Evolutionary conservation across 192 early-diverging fungal species (phyloP).

Genomic region (Coemansia guatemalensis): DNA sequence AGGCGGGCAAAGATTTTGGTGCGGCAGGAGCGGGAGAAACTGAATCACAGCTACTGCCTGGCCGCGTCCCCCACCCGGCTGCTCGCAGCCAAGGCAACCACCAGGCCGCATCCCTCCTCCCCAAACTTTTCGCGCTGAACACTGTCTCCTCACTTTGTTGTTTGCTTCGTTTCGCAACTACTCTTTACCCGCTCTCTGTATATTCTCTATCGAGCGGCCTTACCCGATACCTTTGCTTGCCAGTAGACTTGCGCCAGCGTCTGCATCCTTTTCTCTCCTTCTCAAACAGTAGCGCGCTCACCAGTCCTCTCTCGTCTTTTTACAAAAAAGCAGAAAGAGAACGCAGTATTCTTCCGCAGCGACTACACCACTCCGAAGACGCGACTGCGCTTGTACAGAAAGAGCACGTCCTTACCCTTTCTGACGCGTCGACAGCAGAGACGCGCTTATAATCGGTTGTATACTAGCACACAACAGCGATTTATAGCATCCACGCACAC

Average conservation of each 20-base stretch:
- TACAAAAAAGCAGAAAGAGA: background rate
- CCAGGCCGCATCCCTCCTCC: background rate
- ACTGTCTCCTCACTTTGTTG: conserved; percentile 3
- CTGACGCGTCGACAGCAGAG: background rate
- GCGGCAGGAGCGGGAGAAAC: background rate
- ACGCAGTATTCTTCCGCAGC: background rate
- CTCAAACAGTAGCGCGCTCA: background rate
- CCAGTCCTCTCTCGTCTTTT: background rate
- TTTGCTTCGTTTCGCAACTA: conserved; percentile 1
- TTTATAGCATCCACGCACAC: background rate
- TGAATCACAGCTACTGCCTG: conserved; percentile 1
- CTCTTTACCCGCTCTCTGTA: background rate
- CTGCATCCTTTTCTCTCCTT: background rate
- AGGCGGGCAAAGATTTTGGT: background rate
- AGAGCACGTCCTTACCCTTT: background rate
- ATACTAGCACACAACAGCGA: background rate
- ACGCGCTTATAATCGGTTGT: background rate
- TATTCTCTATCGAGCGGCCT: background rate
- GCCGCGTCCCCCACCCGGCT: background rate
- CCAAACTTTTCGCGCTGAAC: conserved; percentile 4
- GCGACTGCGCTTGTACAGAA: conserved; percentile 1
- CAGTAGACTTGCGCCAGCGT: background rate
- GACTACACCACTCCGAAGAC: background rate
- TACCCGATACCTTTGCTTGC: background rate
- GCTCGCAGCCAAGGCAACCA: background rate